These are phyloP conservation scores for Mycosphaerella sp. DNA, from an alignment of 2,329 filamentous ascomycete genomes.

Conservation along the genomic window DNA sequence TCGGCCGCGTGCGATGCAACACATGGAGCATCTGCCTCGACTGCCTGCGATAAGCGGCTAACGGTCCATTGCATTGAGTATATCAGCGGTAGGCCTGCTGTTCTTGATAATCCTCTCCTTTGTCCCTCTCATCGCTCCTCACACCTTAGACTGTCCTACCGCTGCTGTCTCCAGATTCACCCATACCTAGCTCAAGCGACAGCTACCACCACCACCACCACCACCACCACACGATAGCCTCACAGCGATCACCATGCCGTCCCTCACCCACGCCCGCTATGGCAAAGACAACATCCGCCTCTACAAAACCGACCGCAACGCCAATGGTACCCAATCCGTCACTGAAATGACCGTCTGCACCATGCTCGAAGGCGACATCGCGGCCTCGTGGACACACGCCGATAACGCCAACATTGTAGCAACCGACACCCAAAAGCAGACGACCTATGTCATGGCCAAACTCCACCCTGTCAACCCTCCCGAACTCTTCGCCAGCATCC, in stretches of 20 bases:
- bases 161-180: too few relatives aligned
- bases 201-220: neutral
- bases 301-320: conserved; percentile 84
- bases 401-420: conserved; percentile 95
- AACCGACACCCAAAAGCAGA: conserved; percentile 98
- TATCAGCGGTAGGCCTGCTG: conserved; percentile 8
- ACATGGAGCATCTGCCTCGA: neutral
- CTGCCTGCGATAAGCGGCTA: conserved; percentile 7
- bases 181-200: neutral
- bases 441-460: conserved; percentile 81
- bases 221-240: neutral
- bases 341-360: conserved; percentile 94
- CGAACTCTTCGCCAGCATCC: conserved; percentile 79
- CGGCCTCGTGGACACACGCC: conserved; percentile 78
- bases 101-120: neutral
- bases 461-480: conserved; percentile 87
- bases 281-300: conserved; percentile 98
- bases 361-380: conserved; percentile 87
- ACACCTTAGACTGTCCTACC: neutral
- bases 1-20: conserved; percentile 2
- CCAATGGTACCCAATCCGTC: conserved; percentile 73
- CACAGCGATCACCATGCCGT: conserved; percentile 36
- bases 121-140: neutral
- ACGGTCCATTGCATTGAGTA: neutral
- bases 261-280: conserved; percentile 60